These are phyloP conservation scores for Colletotrichum cordylinicola DNA, from an alignment of 2,329 filamentous ascomycete species.

Conservation along the genomic window DNA sequence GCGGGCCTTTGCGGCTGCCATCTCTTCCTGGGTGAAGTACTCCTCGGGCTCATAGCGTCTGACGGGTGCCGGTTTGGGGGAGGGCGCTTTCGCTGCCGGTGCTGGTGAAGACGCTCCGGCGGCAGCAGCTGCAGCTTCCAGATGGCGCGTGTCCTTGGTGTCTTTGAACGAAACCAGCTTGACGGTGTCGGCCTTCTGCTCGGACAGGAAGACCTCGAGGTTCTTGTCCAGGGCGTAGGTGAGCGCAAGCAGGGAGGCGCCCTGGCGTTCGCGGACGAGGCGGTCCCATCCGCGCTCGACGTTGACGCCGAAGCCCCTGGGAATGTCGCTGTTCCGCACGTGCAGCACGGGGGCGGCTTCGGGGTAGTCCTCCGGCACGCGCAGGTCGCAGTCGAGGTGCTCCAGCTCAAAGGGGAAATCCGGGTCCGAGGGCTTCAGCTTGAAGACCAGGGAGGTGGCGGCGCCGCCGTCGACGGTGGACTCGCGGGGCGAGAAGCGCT, in stretches of 20 bases:
- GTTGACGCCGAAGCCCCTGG: slow-evolving; percentile 76
- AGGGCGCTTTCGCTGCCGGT: neutral
- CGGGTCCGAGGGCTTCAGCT: slow-evolving; percentile 75
- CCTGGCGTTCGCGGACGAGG: slow-evolving; percentile 61
- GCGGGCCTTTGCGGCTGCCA: slow-evolving; percentile 64
- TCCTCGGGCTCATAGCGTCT: slow-evolving; percentile 47
- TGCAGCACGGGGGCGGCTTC: slow-evolving; percentile 60
- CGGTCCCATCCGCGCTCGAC: slow-evolving; percentile 76
- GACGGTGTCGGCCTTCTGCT: slow-evolving; percentile 74
- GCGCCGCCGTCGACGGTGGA: slow-evolving; percentile 47
- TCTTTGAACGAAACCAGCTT: slow-evolving; percentile 71
- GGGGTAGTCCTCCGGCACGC: slow-evolving; percentile 70
- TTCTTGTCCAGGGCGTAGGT: slow-evolving; percentile 76
- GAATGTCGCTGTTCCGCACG: slow-evolving; percentile 73
- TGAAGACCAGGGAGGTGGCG: slow-evolving; percentile 65
- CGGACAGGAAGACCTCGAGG: slow-evolving; percentile 72
- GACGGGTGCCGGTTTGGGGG: slow-evolving; percentile 8
- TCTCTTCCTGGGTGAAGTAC: slow-evolving; percentile 64
- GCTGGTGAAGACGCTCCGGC: neutral
- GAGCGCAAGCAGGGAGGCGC: slow-evolving; percentile 66
- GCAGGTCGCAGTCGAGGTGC: slow-evolving; percentile 70
- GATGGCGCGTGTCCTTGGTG: slow-evolving; percentile 50
- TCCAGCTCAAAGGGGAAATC: slow-evolving; percentile 84
- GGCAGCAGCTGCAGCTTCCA: slow-evolving; percentile 29
- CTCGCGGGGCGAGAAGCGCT: slow-evolving; percentile 64